These are phyloP conservation scores for Gonium pectorale DNA, from an alignment of 139 green algal genomes.

Conservation along the genomic window DNA sequence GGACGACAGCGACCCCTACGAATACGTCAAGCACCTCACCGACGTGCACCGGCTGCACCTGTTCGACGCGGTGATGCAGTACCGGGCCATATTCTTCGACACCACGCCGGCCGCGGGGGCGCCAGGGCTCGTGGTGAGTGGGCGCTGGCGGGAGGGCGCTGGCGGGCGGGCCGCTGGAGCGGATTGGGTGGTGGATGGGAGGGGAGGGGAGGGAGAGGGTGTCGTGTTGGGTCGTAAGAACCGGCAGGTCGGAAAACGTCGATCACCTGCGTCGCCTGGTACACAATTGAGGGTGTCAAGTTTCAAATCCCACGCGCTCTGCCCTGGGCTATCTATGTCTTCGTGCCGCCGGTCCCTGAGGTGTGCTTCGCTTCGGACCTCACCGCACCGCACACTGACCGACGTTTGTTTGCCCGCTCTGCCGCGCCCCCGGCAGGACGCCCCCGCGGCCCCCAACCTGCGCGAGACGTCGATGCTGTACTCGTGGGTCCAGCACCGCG, in stretches of 20 bases:
- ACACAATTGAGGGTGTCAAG: no score
- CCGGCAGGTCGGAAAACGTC: no score
- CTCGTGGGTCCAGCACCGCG: slow-evolving; percentile 86
- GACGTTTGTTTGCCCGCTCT: no score
- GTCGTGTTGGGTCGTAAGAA: no score
- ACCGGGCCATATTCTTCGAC: slow-evolving; percentile 96
- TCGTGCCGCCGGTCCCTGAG: no score
- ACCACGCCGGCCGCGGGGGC: slow-evolving; percentile 17
- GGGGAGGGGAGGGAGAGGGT: background rate
- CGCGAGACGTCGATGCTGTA: slow-evolving; percentile 76
- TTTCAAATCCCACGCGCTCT: no score
- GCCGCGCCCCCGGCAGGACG: background rate
- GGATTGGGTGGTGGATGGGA: background rate
- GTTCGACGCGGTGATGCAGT: slow-evolving; percentile 99
- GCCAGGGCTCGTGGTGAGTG: background rate
- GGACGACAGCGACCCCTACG: slow-evolving; percentile 78
- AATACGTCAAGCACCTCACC: slow-evolving; percentile 93
- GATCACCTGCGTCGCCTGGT: no score
- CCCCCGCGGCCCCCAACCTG: slow-evolving; percentile 25
- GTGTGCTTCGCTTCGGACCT: background rate
- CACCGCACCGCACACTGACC: background rate
- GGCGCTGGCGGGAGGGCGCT: background rate
- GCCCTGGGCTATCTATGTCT: no score
- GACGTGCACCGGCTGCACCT: slow-evolving; percentile 96
- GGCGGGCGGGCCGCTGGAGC: background rate